Evolutionary conservation across 306 rosid species (phyloP).

Genomic region (Lathyrus tuberosus): DNA sequence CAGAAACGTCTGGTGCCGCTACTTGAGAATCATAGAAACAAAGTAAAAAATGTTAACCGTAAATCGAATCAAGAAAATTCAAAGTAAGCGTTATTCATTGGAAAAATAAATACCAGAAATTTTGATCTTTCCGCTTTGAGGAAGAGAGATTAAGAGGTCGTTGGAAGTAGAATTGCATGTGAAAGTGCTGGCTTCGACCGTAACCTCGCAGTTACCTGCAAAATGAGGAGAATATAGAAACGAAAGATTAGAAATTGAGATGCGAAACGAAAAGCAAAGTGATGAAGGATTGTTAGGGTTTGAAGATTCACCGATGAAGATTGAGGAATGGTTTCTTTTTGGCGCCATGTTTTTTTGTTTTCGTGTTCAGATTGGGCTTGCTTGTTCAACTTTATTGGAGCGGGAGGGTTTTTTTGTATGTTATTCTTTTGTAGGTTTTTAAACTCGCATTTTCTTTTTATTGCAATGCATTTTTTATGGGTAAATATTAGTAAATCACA

Average conservation of each 20-base stretch:
- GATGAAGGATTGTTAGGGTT: slow-evolving; percentile 27
- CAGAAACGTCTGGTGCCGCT: slow-evolving; percentile 27
- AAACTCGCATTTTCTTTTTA: too few relatives aligned
- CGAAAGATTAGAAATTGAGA: not conserved
- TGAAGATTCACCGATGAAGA: slow-evolving; percentile 58
- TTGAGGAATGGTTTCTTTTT: slow-evolving; percentile 47
- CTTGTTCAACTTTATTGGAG: not conserved
- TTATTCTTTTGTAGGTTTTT: too few relatives aligned
- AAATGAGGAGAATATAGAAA: slow-evolving; percentile 18
- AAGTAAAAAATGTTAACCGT: slow-evolving; percentile 18
- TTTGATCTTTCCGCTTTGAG: slow-evolving; percentile 50
- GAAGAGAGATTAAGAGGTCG: slow-evolving; percentile 51
- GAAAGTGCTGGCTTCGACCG: slow-evolving; percentile 56
- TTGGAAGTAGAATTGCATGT: slow-evolving; percentile 53
- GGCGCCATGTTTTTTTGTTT: slow-evolving; percentile 55
- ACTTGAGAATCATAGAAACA: not conserved
- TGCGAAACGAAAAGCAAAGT: not conserved
- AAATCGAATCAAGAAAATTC: slow-evolving; percentile 4
- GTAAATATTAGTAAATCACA: too few relatives aligned
- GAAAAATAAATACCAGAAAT: slow-evolving; percentile 50
- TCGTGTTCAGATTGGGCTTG: not conserved
- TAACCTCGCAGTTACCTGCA: slow-evolving; percentile 68
- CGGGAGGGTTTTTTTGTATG: not conserved
- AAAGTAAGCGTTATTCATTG: not conserved
- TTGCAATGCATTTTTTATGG: too few relatives aligned